Base-by-base conservation (phyloP, 306 rosid genomes). In the Arachis stenosperma region DNA sequence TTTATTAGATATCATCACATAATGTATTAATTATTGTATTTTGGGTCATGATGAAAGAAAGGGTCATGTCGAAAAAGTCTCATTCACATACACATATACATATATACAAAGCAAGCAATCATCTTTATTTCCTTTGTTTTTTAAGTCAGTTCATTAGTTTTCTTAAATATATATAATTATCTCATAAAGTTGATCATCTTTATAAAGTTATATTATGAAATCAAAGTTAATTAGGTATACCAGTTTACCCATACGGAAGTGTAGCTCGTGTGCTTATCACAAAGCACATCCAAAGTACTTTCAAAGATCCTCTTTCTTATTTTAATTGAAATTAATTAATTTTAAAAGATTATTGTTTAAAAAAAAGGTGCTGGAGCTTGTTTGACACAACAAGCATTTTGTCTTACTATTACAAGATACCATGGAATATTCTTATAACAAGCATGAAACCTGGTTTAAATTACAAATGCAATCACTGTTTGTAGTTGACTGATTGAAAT, bases 181-280 rank as follows among this genome's bases (percentile, higher is more conserved):
- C 8, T 44, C 22, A 56, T 59, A 78, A 73, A 81, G 70, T 65
- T 50, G 7, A 12, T 76, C 64, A 64, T 3, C 76, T 77, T 72
- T 76, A 33, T 33, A 67, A 71, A 64, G 77, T 46, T 5, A 53
- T 43, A 55, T 46, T 5, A 53, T 43, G 63, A 48, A 56, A 73
- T 7, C 47, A 10, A 1, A 61, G 69, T 46, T 33, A 33, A 33
- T 67, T 48, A 82, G 72, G 73, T 78, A 54, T 30, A 77, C 60
- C 0, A 68, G 61, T 63, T 29, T 73, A 76, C 5, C 76, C 73
- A 42, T 56, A 62, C 69, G 56, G 61, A 69, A 67, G 52, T 61
- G 59, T 67, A 54, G 33, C 14, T 37, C 29, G 48, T 80, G 56
- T 75, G 55, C 73, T 80, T 69, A 80, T 80, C 76, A 65, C 57